Percentiles rank a stretch among this genome's conserved stretches.
Conservation (phyloP, 2,329 filamentous ascomycete species). For the Penicillium italicum region DNA sequence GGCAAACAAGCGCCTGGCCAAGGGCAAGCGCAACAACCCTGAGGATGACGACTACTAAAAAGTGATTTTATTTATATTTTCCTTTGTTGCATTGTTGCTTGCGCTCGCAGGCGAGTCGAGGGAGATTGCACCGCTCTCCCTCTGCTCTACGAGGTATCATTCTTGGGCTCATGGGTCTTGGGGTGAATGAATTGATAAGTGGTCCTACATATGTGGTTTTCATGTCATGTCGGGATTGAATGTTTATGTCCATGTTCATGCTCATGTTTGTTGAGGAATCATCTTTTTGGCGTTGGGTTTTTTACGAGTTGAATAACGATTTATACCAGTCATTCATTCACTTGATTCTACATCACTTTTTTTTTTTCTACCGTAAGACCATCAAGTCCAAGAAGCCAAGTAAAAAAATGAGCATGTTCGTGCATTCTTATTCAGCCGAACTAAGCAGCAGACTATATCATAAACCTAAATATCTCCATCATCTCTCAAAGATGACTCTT, state of each 20-base stretch:
- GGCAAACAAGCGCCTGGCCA: constrained; percentile 37
- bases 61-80: constrained; percentile 18
- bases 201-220: constrained; percentile 17
- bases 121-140: constrained; percentile 4
- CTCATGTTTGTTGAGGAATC: constrained; percentile 4
- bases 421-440: constrained; percentile 1
- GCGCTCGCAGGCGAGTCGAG: constrained; percentile 22
- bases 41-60: constrained; percentile 32
- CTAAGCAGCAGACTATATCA: background rate
- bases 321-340: constrained; percentile 14
- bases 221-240: constrained; percentile 15
- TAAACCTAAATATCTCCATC: background rate
- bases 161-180: constrained; percentile 3
- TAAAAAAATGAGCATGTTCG: background rate
- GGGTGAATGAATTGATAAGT: constrained; percentile 12
- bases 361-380: background rate
- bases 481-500: constrained; percentile 33
- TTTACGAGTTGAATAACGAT: constrained; percentile 14
- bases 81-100: constrained; percentile 14
- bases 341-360: background rate
- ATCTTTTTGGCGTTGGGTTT: constrained; percentile 9
- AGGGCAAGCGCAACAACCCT: constrained; percentile 31
- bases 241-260: constrained; percentile 6
- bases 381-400: background rate
- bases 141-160: constrained; percentile 6